Conservation (phyloP, 2,329 filamentous ascomycete genomes). For the Pseudonectria buxi region DNA sequence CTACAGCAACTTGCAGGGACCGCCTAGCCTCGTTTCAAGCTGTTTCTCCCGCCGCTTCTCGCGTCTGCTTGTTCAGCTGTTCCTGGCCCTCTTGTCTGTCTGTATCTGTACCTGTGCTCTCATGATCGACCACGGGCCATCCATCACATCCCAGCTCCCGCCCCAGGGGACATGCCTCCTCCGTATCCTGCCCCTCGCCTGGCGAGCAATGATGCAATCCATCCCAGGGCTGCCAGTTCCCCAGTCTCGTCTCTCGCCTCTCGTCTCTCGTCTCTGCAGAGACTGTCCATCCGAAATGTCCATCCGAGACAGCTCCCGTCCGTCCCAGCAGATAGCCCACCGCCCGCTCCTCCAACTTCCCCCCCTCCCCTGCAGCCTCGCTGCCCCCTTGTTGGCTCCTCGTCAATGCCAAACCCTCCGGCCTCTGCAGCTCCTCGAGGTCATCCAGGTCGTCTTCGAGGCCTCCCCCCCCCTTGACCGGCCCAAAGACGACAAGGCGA, state of each 20-base stretch:
- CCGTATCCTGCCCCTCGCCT: neutral
- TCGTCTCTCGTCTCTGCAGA: too few relatives aligned
- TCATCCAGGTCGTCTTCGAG: too few relatives aligned
- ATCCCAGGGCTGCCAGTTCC: neutral
- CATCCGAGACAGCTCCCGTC: too few relatives aligned
- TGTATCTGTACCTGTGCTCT: neutral
- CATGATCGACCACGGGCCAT: too few relatives aligned
- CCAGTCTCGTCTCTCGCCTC: too few relatives aligned
- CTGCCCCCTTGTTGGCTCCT: slow-evolving; percentile 2
- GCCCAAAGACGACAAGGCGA: too few relatives aligned
- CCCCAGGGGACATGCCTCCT: neutral
- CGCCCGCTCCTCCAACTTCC: slow-evolving; percentile 18
- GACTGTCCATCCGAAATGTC: too few relatives aligned
- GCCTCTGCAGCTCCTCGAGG: too few relatives aligned
- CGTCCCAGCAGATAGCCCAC: slow-evolving; percentile 10
- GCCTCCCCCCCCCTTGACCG: too few relatives aligned
- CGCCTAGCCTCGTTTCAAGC: neutral
- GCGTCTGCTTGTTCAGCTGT: neutral
- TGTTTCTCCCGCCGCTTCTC: neutral
- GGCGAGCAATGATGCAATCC: neutral
- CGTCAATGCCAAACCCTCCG: too few relatives aligned
- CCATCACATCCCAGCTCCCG: too few relatives aligned
- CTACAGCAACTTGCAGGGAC: too few relatives aligned
- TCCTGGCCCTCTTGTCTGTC: slow-evolving; percentile 1
- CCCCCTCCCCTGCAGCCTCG: slow-evolving; percentile 13